These are phyloP conservation scores for Candida maris DNA, from an alignment of 805 yeast genomes.

Conservation along the genomic window DNA sequence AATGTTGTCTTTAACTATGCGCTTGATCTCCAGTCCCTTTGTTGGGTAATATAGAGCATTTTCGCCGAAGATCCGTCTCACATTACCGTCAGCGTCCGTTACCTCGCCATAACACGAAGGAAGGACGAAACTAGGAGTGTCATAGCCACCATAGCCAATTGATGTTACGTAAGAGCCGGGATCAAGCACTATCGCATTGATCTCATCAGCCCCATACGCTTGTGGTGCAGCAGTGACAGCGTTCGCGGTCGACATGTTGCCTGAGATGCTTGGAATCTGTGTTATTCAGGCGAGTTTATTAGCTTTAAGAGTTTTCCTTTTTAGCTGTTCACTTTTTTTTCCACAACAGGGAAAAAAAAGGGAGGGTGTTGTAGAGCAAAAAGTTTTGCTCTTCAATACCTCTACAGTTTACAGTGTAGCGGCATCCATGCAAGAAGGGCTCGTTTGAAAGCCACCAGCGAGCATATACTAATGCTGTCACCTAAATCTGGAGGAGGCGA, in stretches of 20 bases:
- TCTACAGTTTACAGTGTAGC: no score
- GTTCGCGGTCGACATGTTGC: slow-evolving; percentile 10
- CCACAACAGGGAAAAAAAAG: no score
- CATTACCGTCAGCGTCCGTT: slow-evolving; percentile 13
- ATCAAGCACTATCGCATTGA: slow-evolving; percentile 86
- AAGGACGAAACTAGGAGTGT: slow-evolving; percentile 68
- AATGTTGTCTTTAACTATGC: slow-evolving; percentile 57
- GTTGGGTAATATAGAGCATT: slow-evolving; percentile 41
- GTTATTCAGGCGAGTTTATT: no score
- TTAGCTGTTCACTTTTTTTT: no score
- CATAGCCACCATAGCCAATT: slow-evolving; percentile 91
- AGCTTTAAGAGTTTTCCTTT: no score
- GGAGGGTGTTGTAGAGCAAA: no score
- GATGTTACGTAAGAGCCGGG: slow-evolving; percentile 84
- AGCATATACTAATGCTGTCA: no score
- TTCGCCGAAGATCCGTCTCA: slow-evolving; percentile 28
- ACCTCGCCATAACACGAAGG: slow-evolving; percentile 63
- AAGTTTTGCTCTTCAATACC: no score
- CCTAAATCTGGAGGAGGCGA: no score
- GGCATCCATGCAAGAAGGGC: no score
- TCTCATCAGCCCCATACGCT: slow-evolving; percentile 71
- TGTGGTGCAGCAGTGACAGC: slow-evolving; percentile 40
- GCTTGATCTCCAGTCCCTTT: slow-evolving; percentile 47
- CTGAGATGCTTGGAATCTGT: no score
- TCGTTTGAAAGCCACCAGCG: no score